phyloP scores from a whole-genome alignment of 2,329 filamentous ascomycete genomes.

The Fusarium vanettenii region DNA sequence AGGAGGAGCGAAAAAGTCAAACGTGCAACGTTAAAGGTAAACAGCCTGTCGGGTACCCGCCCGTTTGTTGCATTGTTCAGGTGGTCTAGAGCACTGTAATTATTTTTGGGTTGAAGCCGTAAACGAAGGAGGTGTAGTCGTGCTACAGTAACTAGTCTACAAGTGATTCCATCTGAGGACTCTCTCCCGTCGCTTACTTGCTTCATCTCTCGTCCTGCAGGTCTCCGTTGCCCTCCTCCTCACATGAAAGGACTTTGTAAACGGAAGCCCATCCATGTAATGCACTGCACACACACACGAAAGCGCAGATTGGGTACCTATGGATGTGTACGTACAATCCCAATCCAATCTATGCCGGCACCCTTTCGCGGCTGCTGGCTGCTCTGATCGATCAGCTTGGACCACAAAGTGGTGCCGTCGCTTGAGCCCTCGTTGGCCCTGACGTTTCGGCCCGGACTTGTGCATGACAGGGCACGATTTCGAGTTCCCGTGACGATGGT shows the following conservation, averaged over 20 bases:
- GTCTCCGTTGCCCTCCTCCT: not conserved
- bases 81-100: not conserved
- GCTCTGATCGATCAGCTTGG: conserved; percentile 3
- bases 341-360: not conserved
- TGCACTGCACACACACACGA: not conserved
- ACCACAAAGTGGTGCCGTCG: not conserved
- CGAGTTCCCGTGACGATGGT: conserved; percentile 37
- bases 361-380: not conserved
- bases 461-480: conserved; percentile 40
- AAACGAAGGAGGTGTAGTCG: not conserved
- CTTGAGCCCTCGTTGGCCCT: conserved; percentile 13
- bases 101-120: conserved; percentile 5
- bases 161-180: not conserved
- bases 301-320: not conserved
- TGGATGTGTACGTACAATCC: not conserved
- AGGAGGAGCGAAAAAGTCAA: not conserved
- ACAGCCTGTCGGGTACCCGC: conserved; percentile 8
- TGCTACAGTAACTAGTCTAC: not conserved
- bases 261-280: not conserved
- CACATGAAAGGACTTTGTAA: conserved; percentile 2
- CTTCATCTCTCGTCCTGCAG: conserved; percentile 10
- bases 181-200: conserved; percentile 12
- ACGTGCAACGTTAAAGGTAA: conserved; percentile 2
- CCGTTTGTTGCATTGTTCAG: not conserved
- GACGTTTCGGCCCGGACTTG: conserved; percentile 43